A percentile compares a stretch with the other conserved stretches of the same genome.
Conservation (phyloP, 352 stramenopile genomes). For the Globisporangium viniferum region DNA sequence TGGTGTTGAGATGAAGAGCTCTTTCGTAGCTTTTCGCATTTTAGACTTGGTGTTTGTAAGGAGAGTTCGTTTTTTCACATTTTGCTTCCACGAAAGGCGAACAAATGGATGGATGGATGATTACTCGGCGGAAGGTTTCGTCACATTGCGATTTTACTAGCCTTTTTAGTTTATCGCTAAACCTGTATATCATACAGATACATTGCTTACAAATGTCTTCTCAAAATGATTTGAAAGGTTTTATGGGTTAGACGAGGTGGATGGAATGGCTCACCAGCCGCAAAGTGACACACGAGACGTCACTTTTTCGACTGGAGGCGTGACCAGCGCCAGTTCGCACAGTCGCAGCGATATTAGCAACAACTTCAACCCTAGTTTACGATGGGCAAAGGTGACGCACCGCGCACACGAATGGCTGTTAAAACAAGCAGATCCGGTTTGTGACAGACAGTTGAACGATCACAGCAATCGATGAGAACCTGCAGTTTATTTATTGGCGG, state of each 20-base stretch:
- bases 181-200: not conserved
- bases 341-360: not conserved
- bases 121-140: not conserved
- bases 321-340: not conserved
- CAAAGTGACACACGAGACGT: constrained; percentile 11
- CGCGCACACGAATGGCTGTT: not conserved
- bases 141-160: not conserved
- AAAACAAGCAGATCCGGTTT: not conserved
- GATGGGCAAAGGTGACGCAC: constrained; percentile 3
- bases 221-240: not conserved
- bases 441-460: not conserved
- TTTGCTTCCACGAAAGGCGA: not conserved
- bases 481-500: not conserved
- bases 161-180: not conserved
- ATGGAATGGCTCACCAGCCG: not conserved
- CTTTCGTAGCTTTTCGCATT: not conserved
- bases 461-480: not conserved
- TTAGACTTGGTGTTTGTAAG: constrained; percentile 7
- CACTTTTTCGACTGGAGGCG: constrained; percentile 4
- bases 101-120: not conserved
- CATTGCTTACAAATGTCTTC: not conserved
- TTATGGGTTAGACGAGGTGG: not conserved
- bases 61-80: not conserved
- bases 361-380: not conserved
- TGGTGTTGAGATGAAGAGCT: not conserved